phyloP scores from a whole-genome alignment of 352 stramenopile genomes.

The Globisporangium viniferum region DNA sequence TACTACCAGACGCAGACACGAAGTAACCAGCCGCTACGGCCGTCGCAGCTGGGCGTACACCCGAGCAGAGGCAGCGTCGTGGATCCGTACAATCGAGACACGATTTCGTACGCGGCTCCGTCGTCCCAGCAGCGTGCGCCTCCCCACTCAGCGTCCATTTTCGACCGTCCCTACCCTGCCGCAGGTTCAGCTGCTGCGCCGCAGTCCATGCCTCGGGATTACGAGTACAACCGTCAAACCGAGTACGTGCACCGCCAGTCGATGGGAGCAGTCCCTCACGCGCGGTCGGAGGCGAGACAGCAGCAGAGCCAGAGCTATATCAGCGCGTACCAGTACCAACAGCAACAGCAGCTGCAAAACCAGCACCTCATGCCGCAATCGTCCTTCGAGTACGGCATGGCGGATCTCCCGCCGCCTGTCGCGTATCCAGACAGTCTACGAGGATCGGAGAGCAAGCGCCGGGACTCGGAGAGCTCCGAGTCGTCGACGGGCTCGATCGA shows the following conservation, averaged over 20 bases:
- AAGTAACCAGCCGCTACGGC: conserved; percentile 28
- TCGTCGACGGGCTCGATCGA: conserved; percentile 71
- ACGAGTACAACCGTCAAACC: conserved; percentile 14
- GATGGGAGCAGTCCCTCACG: background rate
- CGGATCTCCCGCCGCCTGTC: background rate
- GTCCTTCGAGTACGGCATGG: conserved; percentile 23
- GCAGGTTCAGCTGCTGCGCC: background rate
- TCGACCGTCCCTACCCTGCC: conserved; percentile 42
- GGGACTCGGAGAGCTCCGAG: conserved; percentile 52
- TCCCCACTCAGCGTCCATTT: conserved; percentile 46
- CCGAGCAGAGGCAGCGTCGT: conserved; percentile 30
- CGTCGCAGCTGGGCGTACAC: conserved; percentile 33
- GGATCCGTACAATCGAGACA: conserved; percentile 31
- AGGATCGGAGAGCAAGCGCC: conserved; percentile 19
- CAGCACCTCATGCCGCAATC: conserved; percentile 18
- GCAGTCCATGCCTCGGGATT: conserved; percentile 8
- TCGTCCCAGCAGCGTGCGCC: conserved; percentile 6
- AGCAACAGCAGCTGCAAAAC: conserved; percentile 20
- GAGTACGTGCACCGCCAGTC: conserved; percentile 9
- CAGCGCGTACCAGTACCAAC: conserved; percentile 13
- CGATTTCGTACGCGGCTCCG: conserved; percentile 24
- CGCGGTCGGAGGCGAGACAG: background rate
- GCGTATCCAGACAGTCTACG: conserved; percentile 9
- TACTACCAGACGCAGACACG: conserved; percentile 26
- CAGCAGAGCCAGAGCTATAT: conserved; percentile 13